phyloP scores from a whole-genome alignment of 2,329 filamentous ascomycete genomes.

The Claviceps spartinae region DNA sequence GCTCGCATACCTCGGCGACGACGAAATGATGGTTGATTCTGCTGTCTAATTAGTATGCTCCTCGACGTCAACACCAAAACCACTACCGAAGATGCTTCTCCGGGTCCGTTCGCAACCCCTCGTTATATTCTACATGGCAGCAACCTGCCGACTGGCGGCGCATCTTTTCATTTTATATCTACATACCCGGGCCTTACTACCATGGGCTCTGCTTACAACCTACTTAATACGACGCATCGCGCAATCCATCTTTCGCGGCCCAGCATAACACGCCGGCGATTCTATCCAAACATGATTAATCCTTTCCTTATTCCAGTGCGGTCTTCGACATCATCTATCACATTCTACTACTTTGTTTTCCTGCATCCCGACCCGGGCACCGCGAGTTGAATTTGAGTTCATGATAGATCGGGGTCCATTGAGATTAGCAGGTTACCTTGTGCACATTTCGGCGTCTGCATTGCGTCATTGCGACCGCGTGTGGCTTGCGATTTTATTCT shows the following conservation, averaged over 20 bases:
- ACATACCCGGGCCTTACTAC: neutral
- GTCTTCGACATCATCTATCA: neutral
- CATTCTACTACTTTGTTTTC: neutral
- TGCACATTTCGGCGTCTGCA: neutral
- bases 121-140: no score
- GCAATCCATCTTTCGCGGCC: no score
- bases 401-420: neutral
- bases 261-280: no score
- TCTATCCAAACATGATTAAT: neutral
- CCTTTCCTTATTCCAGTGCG: neutral
- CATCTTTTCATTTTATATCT: neutral
- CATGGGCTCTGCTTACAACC: neutral
- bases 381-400: neutral
- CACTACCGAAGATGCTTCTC: neutral
- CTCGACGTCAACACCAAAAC: neutral
- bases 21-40: slow-evolving; percentile 21
- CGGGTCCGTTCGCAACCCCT: no score
- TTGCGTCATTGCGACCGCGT: neutral
- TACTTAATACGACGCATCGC: neutral
- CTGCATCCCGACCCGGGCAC: neutral
- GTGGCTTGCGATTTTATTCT: neutral
- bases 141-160: neutral
- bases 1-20: slow-evolving; percentile 49
- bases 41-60: neutral
- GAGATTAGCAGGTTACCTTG: neutral